Evolutionary conservation across 2,329 filamentous ascomycete species (phyloP), one percentile per base, ranked within the genome.

Genomic region (Aspergillus sp.): DNA sequence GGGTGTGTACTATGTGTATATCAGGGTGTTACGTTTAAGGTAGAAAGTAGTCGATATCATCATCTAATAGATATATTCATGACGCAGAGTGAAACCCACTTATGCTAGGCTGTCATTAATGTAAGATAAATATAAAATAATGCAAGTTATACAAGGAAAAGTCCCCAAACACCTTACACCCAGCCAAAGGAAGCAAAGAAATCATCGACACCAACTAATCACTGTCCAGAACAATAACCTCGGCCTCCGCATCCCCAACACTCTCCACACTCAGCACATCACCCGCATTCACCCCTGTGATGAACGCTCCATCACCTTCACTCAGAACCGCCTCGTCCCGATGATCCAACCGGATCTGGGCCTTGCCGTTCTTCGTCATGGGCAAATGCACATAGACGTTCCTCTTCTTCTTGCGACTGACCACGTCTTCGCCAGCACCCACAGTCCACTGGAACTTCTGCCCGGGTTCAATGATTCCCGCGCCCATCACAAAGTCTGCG

Each of bases 351-450:
- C 84, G 84, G 61, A 96, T 86, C 80, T 86, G 91, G 39, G 90
- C 84, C 66, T 87, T 90, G 23, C 90, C 90, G 42, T 82, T 82
- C 78, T 90, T 89, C 0, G 88, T 88, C 90, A 93, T 94, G 17
- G 92, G 84, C 57, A 96, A 66, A 75, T 96, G 92, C 38, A 95
- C 78, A 74, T 88, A 96, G 2, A 96, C 85, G 78, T 95, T 93
- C 70, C 86, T 76, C 58, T 81, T 78, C 2, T 78, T 82, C 54
- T 80, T 81, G 21, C 67, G 72, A 32, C 64, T 65, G 7, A 76
- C 73, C 6, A 66, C 68, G 7, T 38, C 60, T 30, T 70, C 70
- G 1, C 68, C 70, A 3, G 76, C 87, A 10, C 92, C 92, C 19
- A 94, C 79, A 8, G 82, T 86, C 85, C 92, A 95, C 68, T 85